Percentiles rank a stretch among this genome's conserved stretches.
Evolutionary conservation across 2,329 filamentous ascomycete species (phyloP).

Genomic region (Metarhizium sp.): DNA sequence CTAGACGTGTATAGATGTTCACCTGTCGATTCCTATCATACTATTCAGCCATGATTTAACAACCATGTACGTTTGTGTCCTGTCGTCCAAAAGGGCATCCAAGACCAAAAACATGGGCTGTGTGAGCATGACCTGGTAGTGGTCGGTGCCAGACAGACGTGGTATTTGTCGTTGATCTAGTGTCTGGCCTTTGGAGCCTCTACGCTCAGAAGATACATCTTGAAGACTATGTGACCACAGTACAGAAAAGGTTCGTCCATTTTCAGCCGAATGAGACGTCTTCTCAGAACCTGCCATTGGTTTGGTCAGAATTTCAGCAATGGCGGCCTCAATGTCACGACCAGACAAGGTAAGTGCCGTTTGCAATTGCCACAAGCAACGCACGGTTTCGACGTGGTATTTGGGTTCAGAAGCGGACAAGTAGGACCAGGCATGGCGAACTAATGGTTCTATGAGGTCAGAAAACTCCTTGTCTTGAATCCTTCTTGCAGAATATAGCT

Average conservation of each 20-base stretch:
- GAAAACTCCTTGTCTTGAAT: conserved; percentile 45
- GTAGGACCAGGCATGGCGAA: conserved; percentile 68
- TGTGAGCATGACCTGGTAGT: conserved; percentile 66
- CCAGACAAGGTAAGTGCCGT: conserved; percentile 55
- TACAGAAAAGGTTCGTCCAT: conserved; percentile 60
- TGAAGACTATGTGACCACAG: conserved; percentile 75
- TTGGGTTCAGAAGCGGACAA: conserved; percentile 78
- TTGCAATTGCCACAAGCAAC: conserved; percentile 79
- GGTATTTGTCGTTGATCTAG: conserved; percentile 22
- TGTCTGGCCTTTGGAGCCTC: conserved; percentile 35
- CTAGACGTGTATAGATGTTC: conserved; percentile 13
- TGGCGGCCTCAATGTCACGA: conserved; percentile 71
- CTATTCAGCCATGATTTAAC: conserved; percentile 73
- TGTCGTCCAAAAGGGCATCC: conserved; percentile 65
- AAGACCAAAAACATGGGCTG: conserved; percentile 75
- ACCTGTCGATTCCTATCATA: conserved; percentile 55
- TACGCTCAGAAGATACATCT: conserved; percentile 45
- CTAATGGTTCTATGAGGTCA: conserved; percentile 56
- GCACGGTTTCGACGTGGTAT: conserved; percentile 87
- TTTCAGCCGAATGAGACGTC: conserved; percentile 35
- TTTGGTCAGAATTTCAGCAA: conserved; percentile 55
- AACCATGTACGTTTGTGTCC: conserved; percentile 65
- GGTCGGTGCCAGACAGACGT: conserved; percentile 45
- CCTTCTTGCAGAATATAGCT: conserved; percentile 44
- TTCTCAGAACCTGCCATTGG: neutral